Conservation (phyloP, 1,139 yeast species). For the Yamadazyma dushanensis region DNA sequence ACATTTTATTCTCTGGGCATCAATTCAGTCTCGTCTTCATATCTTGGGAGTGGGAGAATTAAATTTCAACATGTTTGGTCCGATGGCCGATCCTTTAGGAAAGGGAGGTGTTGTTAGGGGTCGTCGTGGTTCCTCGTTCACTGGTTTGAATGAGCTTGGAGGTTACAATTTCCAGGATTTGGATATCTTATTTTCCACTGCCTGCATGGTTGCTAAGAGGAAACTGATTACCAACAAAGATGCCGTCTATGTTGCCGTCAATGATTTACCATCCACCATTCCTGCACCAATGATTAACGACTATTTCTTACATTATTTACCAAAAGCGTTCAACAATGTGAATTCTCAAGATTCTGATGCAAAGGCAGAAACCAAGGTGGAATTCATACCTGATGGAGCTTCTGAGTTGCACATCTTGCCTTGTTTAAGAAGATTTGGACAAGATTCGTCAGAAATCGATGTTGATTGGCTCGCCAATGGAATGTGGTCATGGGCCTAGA, state of each 20-base stretch:
- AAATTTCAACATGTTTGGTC: constrained; percentile 25
- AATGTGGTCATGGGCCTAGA: constrained; percentile 31
- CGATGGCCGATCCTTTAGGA: constrained; percentile 21
- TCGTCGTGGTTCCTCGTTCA: constrained; percentile 39
- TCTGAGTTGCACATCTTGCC: constrained; percentile 27
- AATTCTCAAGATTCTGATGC: constrained; percentile 15
- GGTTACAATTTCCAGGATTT: constrained; percentile 45
- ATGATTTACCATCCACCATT: constrained; percentile 36
- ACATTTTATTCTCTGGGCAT: constrained; percentile 37
- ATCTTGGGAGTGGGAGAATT: constrained; percentile 41
- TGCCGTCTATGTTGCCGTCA: constrained; percentile 24
- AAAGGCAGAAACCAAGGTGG: constrained; percentile 19
- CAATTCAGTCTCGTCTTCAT: constrained; percentile 21
- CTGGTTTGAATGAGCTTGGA: constrained; percentile 42
- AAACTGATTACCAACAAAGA: constrained; percentile 18
- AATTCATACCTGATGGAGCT: constrained; percentile 25
- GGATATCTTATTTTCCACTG: constrained; percentile 36
- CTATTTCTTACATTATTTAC: constrained; percentile 36
- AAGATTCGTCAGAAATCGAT: constrained; percentile 26
- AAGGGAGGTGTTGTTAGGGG: constrained; percentile 18
- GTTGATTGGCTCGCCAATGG: constrained; percentile 40
- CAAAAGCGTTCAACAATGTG: constrained; percentile 20
- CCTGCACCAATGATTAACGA: constrained; percentile 42
- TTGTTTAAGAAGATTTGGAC: constrained; percentile 37
- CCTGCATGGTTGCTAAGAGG: constrained; percentile 29